These are phyloP conservation scores for Hortiboletus rubellus DNA, from an alignment of 1,284 basidiomycete species.

Conservation along the genomic window DNA sequence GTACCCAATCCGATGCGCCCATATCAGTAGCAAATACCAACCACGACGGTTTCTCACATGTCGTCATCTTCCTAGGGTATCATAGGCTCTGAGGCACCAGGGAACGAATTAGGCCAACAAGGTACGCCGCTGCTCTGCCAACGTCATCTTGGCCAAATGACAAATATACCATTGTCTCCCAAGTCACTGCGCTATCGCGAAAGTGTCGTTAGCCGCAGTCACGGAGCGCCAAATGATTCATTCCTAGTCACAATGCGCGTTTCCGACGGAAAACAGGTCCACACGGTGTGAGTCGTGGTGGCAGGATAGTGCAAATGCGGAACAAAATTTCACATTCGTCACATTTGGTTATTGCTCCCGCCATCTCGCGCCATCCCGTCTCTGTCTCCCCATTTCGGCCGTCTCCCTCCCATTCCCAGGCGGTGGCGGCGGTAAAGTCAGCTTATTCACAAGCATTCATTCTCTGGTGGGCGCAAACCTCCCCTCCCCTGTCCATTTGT, in stretches of 20 bases:
- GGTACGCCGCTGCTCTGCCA: conserved; percentile 2
- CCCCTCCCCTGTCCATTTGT: not conserved
- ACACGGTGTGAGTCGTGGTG: conserved; percentile 1
- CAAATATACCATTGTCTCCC: not conserved
- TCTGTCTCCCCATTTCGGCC: conserved; percentile 5
- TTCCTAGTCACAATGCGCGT: not conserved
- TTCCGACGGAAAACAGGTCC: not conserved
- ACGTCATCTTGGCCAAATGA: not conserved
- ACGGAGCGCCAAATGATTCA: not conserved
- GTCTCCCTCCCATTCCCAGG: conserved; percentile 3
- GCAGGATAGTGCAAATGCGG: not conserved
- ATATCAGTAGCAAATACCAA: not conserved
- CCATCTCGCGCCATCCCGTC: not conserved
- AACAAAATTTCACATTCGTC: conserved; percentile 7
- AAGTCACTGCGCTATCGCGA: not conserved
- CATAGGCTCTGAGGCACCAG: conserved; percentile 8
- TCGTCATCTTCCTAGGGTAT: conserved; percentile 22
- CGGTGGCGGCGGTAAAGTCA: not conserved
- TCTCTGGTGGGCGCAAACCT: not conserved
- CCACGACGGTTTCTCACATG: conserved; percentile 1
- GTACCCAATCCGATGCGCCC: not conserved
- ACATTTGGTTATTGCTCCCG: not conserved
- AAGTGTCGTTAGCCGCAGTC: conserved; percentile 4
- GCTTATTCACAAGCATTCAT: not conserved
- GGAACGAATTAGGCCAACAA: not conserved